Conservation (phyloP, 345 rosid species). For the Populus pruinosa region DNA sequence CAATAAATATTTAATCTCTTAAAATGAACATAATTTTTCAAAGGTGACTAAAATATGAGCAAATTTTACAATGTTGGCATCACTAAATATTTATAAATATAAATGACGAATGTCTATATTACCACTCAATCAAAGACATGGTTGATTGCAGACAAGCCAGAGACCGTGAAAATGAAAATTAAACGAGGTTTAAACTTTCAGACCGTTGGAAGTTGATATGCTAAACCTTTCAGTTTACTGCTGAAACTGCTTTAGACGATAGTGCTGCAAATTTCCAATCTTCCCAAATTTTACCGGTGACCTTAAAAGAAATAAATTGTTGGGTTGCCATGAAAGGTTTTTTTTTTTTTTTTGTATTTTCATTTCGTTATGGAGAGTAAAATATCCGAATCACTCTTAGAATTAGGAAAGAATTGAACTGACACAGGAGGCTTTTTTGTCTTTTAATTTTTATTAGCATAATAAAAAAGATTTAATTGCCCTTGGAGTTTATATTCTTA, state of each 20-base stretch:
- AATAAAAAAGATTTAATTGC: too few species aligned
- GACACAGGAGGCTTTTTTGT: too few species aligned
- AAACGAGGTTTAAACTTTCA: neutral
- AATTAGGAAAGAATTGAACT: too few species aligned
- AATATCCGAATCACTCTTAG: too few species aligned
- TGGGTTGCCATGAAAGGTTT: too few species aligned
- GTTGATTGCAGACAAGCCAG: neutral
- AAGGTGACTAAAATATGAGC: neutral
- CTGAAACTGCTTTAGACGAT: neutral
- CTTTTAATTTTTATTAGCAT: too few species aligned
- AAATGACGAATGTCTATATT: too few species aligned
- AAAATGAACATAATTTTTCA: neutral
- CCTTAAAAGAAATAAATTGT: too few species aligned
- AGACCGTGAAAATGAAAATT: neutral
- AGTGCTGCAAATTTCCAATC: neutral
- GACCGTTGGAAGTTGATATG: neutral
- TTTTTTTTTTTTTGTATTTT: too few species aligned
- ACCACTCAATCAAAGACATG: neutral
- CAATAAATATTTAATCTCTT: neutral
- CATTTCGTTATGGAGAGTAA: too few species aligned
- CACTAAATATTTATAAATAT: too few species aligned
- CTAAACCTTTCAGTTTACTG: neutral
- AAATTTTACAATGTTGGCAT: neutral
- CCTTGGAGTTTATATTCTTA: too few species aligned
- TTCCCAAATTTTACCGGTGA: neutral